These are phyloP conservation scores for Trypanosoma cruzi DNA, from an alignment of 208 protist species.

Conservation along the genomic window DNA sequence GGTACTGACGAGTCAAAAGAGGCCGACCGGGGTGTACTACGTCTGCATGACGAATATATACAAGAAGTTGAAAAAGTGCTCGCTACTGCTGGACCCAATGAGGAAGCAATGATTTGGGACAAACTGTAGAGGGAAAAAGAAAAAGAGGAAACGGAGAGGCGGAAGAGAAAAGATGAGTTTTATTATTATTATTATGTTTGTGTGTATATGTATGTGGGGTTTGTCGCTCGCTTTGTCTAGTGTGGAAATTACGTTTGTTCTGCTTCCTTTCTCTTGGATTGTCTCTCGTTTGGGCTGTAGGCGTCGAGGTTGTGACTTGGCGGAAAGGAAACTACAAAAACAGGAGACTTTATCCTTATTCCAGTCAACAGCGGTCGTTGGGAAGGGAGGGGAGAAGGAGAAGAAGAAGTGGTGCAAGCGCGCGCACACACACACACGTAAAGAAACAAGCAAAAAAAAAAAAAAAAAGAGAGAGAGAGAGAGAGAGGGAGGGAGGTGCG, in stretches of 20 bases:
- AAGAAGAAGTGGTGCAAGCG: too few relatives aligned
- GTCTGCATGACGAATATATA: constrained; percentile 51
- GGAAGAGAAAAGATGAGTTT: too few relatives aligned
- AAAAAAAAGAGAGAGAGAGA: constrained; percentile 2
- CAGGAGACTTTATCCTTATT: too few relatives aligned
- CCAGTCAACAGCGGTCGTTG: too few relatives aligned
- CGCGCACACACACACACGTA: too few relatives aligned
- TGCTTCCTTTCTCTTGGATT: neutral
- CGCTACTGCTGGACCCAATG: constrained; percentile 1
- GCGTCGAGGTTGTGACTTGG: neutral
- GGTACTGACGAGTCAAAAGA: neutral
- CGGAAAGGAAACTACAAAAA: too few relatives aligned
- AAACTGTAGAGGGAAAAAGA: neutral
- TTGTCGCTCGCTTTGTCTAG: neutral
- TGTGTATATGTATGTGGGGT: neutral
- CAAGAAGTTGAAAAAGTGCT: constrained; percentile 34
- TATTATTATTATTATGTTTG: neutral
- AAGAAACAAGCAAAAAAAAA: neutral
- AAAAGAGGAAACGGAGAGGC: neutral
- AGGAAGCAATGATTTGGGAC: constrained; percentile 36
- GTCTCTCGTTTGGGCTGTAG: neutral
- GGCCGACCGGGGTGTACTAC: constrained; percentile 8
- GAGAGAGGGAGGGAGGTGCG: neutral
- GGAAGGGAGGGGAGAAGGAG: too few relatives aligned
- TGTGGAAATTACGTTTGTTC: neutral